phyloP scores from a whole-genome alignment of 1,139 yeast genomes.

The Zhuliangozyma parablackwelliae region DNA sequence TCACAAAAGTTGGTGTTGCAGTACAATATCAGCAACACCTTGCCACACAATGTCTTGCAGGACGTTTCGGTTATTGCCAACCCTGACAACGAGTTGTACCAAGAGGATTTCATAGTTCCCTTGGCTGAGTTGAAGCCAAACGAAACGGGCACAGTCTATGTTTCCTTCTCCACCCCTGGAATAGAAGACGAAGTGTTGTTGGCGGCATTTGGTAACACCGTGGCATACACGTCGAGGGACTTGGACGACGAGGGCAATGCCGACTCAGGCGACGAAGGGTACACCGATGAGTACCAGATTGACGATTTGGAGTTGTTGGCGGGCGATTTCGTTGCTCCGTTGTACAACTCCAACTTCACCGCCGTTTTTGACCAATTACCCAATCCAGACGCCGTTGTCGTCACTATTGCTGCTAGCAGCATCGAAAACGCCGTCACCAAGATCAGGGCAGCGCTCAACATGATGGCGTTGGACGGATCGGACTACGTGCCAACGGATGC shows the following conservation, averaged over 20 bases:
- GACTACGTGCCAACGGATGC: conserved; percentile 62
- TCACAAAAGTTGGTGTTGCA: conserved; percentile 75
- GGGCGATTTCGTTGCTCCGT: conserved; percentile 79
- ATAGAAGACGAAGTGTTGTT: conserved; percentile 39
- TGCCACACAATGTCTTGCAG: conserved; percentile 71
- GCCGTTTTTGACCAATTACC: conserved; percentile 69
- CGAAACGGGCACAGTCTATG: conserved; percentile 71
- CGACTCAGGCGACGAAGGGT: conserved; percentile 74
- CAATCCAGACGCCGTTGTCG: conserved; percentile 28
- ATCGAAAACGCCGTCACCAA: conserved; percentile 37
- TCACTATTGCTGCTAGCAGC: conserved; percentile 30
- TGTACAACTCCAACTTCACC: conserved; percentile 75
- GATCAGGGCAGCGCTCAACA: conserved; percentile 60
- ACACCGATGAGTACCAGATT: conserved; percentile 88
- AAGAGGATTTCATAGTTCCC: conserved; percentile 73
- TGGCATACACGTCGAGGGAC: conserved; percentile 77
- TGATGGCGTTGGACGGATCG: conserved; percentile 78
- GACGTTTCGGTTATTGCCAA: conserved; percentile 73
- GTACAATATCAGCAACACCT: conserved; percentile 80
- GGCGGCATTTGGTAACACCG: conserved; percentile 61
- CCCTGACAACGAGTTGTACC: conserved; percentile 55
- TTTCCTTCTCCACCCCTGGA: conserved; percentile 62
- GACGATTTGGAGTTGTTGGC: conserved; percentile 74
- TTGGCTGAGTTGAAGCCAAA: conserved; percentile 70
- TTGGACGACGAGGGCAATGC: conserved; percentile 70